Conservation (phyloP, 352 stramenopile species). For the Pythium scleroteichum region DNA sequence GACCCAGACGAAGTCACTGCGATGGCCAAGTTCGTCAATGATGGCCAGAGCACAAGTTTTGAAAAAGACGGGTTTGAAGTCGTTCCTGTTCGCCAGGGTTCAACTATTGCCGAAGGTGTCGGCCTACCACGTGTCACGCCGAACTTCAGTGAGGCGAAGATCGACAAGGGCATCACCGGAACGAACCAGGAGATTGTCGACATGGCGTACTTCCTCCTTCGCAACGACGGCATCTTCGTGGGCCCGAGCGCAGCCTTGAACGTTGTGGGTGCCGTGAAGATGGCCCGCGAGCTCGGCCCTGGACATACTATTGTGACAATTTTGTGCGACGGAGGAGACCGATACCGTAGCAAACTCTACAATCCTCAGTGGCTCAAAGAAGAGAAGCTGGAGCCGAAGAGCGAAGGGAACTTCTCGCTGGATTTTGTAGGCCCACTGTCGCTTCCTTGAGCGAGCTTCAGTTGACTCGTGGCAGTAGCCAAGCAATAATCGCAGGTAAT, state of each 20-base stretch:
- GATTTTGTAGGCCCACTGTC: constrained; percentile 26
- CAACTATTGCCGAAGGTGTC: constrained; percentile 95
- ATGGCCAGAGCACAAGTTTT: constrained; percentile 46
- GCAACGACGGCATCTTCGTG: constrained; percentile 93
- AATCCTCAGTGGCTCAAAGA: constrained; percentile 72
- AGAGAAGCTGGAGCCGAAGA: constrained; percentile 40
- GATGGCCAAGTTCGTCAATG: constrained; percentile 85
- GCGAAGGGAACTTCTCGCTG: constrained; percentile 23
- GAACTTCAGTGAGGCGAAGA: constrained; percentile 88
- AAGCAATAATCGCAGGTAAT: too few relatives aligned
- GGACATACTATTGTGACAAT: constrained; percentile 82
- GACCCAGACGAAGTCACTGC: constrained; percentile 84
- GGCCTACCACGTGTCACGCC: constrained; percentile 91
- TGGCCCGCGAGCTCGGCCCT: constrained; percentile 63
- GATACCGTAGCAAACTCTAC: constrained; percentile 85
- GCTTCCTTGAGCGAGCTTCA: constrained; percentile 13
- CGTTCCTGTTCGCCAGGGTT: constrained; percentile 75
- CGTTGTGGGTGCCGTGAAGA: constrained; percentile 78
- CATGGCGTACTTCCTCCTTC: constrained; percentile 91
- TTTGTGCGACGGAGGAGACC: constrained; percentile 75
- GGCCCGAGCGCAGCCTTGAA: constrained; percentile 83
- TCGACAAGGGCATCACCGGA: constrained; percentile 92
- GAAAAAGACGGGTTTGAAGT: constrained; percentile 91
- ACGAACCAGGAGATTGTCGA: constrained; percentile 93
- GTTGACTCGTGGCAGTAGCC: too few relatives aligned